Percentiles rank a stretch among this genome's conserved stretches.
These are phyloP conservation scores for Solanum pinnatisectum DNA, from an alignment of 257 asterid genomes.

Conservation along the genomic window DNA sequence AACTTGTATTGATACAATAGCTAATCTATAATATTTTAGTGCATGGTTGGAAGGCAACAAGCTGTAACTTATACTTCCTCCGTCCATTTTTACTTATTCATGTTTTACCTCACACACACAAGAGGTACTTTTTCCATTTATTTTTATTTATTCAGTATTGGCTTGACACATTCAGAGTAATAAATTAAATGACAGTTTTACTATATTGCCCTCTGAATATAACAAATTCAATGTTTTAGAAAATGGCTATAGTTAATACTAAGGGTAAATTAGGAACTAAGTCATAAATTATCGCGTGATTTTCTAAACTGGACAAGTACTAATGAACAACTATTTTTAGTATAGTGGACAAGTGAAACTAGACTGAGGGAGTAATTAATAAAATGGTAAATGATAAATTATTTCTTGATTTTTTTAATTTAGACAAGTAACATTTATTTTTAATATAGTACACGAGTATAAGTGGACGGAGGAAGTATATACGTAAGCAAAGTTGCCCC, in stretches of 20 bases:
- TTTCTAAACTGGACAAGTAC: not conserved
- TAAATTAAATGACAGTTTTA: not conserved
- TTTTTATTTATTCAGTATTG: no score
- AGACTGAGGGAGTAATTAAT: not conserved
- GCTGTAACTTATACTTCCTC: constrained; percentile 4
- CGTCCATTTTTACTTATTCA: not conserved
- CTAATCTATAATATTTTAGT: constrained; percentile 6
- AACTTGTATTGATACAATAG: not conserved
- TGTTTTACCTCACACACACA: not conserved
- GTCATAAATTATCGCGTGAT: no score
- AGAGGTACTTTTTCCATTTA: not conserved
- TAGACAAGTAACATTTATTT: not conserved
- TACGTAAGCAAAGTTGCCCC: not conserved
- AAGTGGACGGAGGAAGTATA: not conserved
- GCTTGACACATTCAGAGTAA: not conserved
- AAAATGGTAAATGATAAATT: not conserved
- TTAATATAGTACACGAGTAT: not conserved
- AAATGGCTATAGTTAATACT: no score
- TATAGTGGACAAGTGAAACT: not conserved
- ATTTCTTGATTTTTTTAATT: not conserved
- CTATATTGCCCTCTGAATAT: not conserved
- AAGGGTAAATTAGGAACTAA: no score
- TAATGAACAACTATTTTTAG: not conserved
- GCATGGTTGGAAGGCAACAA: constrained; percentile 27
- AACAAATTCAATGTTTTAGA: no score